Evolutionary conservation across 805 yeast species (phyloP), one percentile per base, ranked within the genome.

Genomic region (Saccharomyces jurei): DNA sequence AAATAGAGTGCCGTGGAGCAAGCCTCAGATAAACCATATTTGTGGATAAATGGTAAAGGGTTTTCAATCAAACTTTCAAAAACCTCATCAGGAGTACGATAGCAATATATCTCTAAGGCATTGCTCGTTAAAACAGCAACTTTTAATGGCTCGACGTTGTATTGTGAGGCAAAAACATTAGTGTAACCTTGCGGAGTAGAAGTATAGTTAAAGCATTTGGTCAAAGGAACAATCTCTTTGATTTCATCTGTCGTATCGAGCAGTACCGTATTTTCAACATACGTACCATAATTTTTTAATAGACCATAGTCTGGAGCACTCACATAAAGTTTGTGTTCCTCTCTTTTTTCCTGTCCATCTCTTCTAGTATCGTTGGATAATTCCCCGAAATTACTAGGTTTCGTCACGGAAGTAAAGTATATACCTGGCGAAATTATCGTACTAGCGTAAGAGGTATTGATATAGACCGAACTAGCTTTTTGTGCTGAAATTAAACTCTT

Each of bases 11-110:
- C 85, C 1, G 92, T 83, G 0, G 96, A 83, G 64, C 96, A 90
- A 4, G 94, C 83, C 68, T 92, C 97, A 54, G 86, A 84, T 52
- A 84, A 79, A 2, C 97, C 97, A 68, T 88, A 89, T 52, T 85
- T 84, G 51, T 79, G 80, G 26, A 84, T 81, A 66, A 87, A 87
- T 49, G 82, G 77, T 50, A 81, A 78, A 51, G 86, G 78, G 11
- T 85, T 82, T 41, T 84, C 90, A 50, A 82, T 80, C 54, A 87
- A 71, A 0, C 84, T 70, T 63, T 84, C 84, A 56, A 91, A 77
- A 3, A 88, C 78, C 64, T 84, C 77, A 65, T 84, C 89, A 6
- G 96, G 91, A 3, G 89, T 84, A 65, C 88, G 78, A 61, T 83
- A 83, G 58, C 84, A 82, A 68, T 83, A 87, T 47, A 87, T 76